Percentiles rank a stretch among this genome's conserved stretches.
Conservation (phyloP, 768 basidiomycete genomes). For the Suillus discolor region DNA sequence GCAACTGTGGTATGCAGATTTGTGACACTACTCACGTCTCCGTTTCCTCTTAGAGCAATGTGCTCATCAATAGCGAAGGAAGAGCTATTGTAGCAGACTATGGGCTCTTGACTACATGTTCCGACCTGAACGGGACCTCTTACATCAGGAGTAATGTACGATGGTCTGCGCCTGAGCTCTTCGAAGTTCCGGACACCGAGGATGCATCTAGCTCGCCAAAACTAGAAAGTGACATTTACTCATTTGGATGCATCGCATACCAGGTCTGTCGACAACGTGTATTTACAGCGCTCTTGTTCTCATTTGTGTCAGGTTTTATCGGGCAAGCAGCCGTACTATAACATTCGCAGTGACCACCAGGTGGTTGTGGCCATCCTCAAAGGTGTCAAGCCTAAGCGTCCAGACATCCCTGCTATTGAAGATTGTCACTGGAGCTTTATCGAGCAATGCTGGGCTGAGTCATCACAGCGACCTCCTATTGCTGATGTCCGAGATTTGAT, state of each 20-base stretch:
- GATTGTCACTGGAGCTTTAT: conserved; percentile 45
- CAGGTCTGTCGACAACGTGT: conserved; percentile 19
- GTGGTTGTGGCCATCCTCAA: conserved; percentile 16
- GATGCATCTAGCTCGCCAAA: background rate
- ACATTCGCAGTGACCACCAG: conserved; percentile 9
- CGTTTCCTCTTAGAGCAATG: background rate
- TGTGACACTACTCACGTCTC: background rate
- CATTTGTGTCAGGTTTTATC: conserved; percentile 4
- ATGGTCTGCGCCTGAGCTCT: conserved; percentile 33
- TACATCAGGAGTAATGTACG: conserved; percentile 28
- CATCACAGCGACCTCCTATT: background rate
- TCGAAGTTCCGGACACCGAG: conserved; percentile 23
- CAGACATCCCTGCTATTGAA: conserved; percentile 39
- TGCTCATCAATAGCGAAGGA: background rate
- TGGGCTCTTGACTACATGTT: background rate
- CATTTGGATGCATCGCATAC: conserved; percentile 25
- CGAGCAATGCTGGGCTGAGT: conserved; percentile 38
- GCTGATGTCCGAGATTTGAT: background rate
- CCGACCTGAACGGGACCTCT: background rate
- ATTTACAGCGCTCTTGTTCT: background rate
- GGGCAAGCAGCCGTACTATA: background rate
- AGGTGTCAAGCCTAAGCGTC: conserved; percentile 5
- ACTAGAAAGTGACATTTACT: conserved; percentile 12
- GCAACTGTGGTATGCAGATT: background rate
- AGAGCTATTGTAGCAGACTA: conserved; percentile 1